Evolutionary conservation across 768 basidiomycete species (phyloP), one percentile per base, ranked within the genome.

Genomic region (Serpula lacrymans): DNA sequence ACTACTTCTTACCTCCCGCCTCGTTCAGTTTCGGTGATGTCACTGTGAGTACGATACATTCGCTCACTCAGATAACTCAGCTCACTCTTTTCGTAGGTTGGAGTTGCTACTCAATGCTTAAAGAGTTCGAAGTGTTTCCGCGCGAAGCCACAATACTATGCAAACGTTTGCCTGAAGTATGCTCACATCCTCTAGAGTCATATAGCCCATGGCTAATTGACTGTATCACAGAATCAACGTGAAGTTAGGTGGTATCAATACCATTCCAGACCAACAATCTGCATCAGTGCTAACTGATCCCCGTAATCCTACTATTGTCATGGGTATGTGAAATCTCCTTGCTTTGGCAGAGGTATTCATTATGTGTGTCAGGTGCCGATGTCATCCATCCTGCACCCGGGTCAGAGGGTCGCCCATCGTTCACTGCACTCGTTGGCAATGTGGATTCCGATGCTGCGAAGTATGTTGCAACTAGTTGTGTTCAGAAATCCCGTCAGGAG

Each of bases 381-480:
- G 86, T 87, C 21, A 86, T 88, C 28, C 88, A 91, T 51, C 88
- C 89, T 7, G 75, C 86, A 6, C 87, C 89, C 14, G 87, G 87
- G 7, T 75, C 85, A 0, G 76, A 74, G n/a, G 85, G 80, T 13
- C 76, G 81, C 3, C 89, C 89, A 1, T 91, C 88, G 0, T 90
- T 86, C 57, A 84, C 88, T 0, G 72, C 87, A 5, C 66, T 92
- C 5, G 88, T 91, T 13, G 87, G 75, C 22, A 91, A 82, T 46
- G 79, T 92, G 21, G 89, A 92, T 55, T 77, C 77, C 0, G 77
- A 82, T 41, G 77, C 74, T 1, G 83, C 84, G 4, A 89, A 89
- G 58, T 92, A 89, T 46, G 54, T 70, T 21, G 69, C 70, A 25
- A 80, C 74, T 26, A 79, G 73, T 34, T 71, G 74, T 13, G 83